Percentiles rank a stretch among this genome's conserved stretches.
Evolutionary conservation across 495 filamentous ascomycete genomes (phyloP).

Genomic region (Neurospora tetraspora): DNA sequence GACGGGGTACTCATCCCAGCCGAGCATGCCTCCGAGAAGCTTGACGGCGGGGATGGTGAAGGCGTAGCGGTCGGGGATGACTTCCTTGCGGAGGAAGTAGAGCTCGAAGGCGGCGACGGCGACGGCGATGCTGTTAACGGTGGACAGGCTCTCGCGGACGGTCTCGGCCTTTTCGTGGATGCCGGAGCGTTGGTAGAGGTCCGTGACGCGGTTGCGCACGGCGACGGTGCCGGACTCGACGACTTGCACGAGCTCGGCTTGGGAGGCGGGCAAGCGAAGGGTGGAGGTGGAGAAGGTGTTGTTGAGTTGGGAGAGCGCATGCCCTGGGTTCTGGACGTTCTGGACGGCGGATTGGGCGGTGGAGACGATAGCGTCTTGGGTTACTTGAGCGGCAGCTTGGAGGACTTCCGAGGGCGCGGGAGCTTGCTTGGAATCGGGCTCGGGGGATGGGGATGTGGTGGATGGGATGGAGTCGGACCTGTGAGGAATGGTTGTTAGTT

Average conservation of each 20-base stretch:
- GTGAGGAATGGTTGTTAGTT: not conserved
- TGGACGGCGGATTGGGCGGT: constrained; percentile 31
- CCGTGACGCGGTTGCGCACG: constrained; percentile 43
- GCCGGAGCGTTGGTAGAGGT: constrained; percentile 38
- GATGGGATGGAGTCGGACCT: not conserved
- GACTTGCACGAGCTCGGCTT: constrained; percentile 69
- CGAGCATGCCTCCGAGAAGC: constrained; percentile 25
- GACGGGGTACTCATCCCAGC: constrained; percentile 39
- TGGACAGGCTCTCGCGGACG: constrained; percentile 56
- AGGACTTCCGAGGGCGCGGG: not conserved
- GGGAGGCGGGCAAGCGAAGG: constrained; percentile 64
- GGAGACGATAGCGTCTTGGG: constrained; percentile 19
- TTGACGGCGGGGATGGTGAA: constrained; percentile 56
- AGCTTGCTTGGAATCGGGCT: not conserved
- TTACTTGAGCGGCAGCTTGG: constrained; percentile 2
- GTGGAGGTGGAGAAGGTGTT: constrained; percentile 33
- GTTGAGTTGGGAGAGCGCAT: constrained; percentile 31
- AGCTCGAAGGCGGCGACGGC: constrained; percentile 54
- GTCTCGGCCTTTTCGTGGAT: constrained; percentile 46
- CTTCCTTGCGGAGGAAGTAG: constrained; percentile 45
- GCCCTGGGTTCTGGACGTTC: constrained; percentile 45
- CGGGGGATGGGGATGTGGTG: not conserved
- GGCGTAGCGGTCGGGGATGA: constrained; percentile 59
- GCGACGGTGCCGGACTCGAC: constrained; percentile 66
- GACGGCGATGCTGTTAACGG: constrained; percentile 56